Evolutionary conservation across 805 yeast species (phyloP).

Genomic region (Zygosaccharomyces rouxii): DNA sequence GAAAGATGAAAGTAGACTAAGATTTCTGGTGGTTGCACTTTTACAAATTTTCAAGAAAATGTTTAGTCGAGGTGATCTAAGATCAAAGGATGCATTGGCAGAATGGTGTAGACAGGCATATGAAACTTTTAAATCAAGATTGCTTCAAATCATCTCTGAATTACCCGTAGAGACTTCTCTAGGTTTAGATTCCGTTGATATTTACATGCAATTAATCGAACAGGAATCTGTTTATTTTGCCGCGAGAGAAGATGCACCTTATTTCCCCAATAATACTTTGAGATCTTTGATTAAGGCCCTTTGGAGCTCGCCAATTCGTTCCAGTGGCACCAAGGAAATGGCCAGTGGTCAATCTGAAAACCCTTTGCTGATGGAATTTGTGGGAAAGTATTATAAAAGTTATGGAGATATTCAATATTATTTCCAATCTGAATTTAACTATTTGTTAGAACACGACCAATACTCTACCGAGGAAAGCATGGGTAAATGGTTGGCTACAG

Average conservation of each 20-base stretch:
- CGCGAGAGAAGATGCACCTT: constrained; percentile 48
- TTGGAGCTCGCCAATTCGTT: constrained; percentile 31
- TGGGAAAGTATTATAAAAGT: constrained; percentile 47
- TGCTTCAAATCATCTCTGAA: constrained; percentile 42
- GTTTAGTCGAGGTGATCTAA: constrained; percentile 32
- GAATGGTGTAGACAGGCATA: constrained; percentile 63
- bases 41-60: constrained; percentile 33
- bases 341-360: constrained; percentile 41
- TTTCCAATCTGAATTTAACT: constrained; percentile 51
- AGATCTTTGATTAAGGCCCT: constrained; percentile 40
- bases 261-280: constrained; percentile 57
- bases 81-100: constrained; percentile 37
- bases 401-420: constrained; percentile 78
- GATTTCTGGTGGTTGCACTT: constrained; percentile 32
- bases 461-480: constrained; percentile 21
- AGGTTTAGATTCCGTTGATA: constrained; percentile 51
- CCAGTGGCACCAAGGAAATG: constrained; percentile 38
- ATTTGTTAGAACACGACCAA: constrained; percentile 22
- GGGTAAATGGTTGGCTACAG: constrained; percentile 39
- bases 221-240: constrained; percentile 53
- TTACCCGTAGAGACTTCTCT: constrained; percentile 42
- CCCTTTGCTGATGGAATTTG: constrained; percentile 51
- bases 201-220: constrained; percentile 50
- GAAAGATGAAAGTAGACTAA: constrained; percentile 15
- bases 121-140: constrained; percentile 44